A percentile compares a stretch with the other conserved stretches of the same genome.
Conservation (phyloP, 306 rosid species). For the barrel medic (Medicago truncatula) region MtrunA17r5.0-ANR NC_053045.1:9487001-9487500, state of each 20-base stretch:
- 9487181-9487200: not conserved
- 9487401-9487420: conserved; percentile 12
- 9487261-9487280: conserved; percentile 61
- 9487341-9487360: conserved; percentile 47
- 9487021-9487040: too few relatives aligned
- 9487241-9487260: conserved; percentile 53
- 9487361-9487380: conserved; percentile 31
- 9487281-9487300: conserved; percentile 28
- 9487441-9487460: conserved; percentile 31
- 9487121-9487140: too few relatives aligned
- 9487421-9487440: conserved; percentile 35
- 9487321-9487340: conserved; percentile 41
- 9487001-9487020: too few relatives aligned
- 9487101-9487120: too few relatives aligned
- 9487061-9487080: too few relatives aligned
- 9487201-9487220: not conserved
- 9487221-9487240: conserved; percentile 6
- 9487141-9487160: not conserved
- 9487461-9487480: conserved; percentile 44
- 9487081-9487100: too few relatives aligned
- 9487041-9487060: too few relatives aligned
- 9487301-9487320: conserved; percentile 39
- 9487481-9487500: not conserved
- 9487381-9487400: conserved; percentile 25
- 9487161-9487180: not conserved